Base-by-base conservation (phyloP, 1,284 basidiomycete species). In the Ceratobasidium sp. region DNA sequence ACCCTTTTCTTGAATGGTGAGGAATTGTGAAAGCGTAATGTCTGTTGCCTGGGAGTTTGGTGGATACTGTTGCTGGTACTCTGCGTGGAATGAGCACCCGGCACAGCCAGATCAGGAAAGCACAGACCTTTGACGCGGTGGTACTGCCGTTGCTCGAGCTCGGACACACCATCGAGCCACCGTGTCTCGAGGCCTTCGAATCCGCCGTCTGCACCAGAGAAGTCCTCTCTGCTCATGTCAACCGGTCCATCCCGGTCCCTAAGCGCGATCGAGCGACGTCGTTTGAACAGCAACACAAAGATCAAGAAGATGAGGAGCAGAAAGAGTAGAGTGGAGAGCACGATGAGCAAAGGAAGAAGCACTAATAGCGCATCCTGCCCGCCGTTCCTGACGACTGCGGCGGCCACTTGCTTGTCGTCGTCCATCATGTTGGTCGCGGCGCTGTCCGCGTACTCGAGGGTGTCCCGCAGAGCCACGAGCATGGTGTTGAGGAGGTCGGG, bases 1-100 rank as follows among this genome's bases (percentile, higher is more conserved):
- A 79, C 96, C 96, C 84, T 98, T 98, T 86, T 98, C 96, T 84
- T 98, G 96, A 79, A 98, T 98, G 30, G 96, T 96, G 44, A 98
- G 90, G 86, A 98, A 98, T 83, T 98, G 96, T 1, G 96, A 97
- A 52, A 98, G 88, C 0, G 97, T 98, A 85, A 98, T 98, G 84
- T 98, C 96, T 68, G 97, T 96, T 33, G 96, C 94, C 67, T 93
- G 88, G 18, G 96, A 98, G 82, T 97, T 95, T 30, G 96, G 96
- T 3, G 93, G 94, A 85, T 96, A 97, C 84, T 97, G 95, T 0
- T 90, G 82, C 85, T 98, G 96, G 85, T 92, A 96, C 30, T 77
- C 44, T 70, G 65, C 38, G 69, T 23, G 59, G 35, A 57, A 66
- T 57, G 44, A 73, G 69, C 57, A 10, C 55, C 54, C 33, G 69